Evolutionary conservation across 2,329 filamentous ascomycete species (phyloP).

Genomic region (Diplodia seriata): DNA sequence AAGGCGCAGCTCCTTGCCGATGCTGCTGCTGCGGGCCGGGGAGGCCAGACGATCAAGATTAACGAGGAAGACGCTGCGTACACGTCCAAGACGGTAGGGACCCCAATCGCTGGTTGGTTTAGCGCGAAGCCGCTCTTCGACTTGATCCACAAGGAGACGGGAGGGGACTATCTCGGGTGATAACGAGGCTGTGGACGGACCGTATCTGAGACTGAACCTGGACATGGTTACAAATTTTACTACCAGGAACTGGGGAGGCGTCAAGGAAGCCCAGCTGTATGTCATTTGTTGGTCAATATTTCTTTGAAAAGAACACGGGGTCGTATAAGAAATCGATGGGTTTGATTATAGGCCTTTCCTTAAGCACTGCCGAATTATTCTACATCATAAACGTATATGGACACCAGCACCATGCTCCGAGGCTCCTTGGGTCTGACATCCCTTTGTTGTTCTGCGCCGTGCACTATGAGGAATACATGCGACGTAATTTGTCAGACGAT

Average conservation of each 20-base stretch:
- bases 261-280: background rate
- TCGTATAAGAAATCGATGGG: background rate
- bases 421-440: background rate
- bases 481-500: background rate
- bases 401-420: background rate
- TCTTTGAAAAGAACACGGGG: background rate
- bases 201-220: background rate
- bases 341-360: background rate
- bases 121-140: conserved; percentile 75
- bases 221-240: background rate
- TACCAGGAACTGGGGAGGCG: background rate
- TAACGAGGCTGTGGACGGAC: background rate
- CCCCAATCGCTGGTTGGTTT: conserved; percentile 69
- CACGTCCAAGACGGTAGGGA: conserved; percentile 71
- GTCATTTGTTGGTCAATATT: background rate
- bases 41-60: conserved; percentile 70
- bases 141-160: conserved; percentile 61
- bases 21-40: conserved; percentile 65
- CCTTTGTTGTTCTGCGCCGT: background rate
- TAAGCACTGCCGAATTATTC: background rate
- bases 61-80: conserved; percentile 70
- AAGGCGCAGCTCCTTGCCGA: conserved; percentile 61
- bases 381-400: background rate
- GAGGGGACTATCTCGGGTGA: conserved; percentile 21
- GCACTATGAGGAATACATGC: background rate